Percentiles rank a stretch among this genome's conserved stretches.
Evolutionary conservation across 192 early-diverging fungal genomes (phyloP).

Genomic region (Geranomyces variabilis): DNA sequence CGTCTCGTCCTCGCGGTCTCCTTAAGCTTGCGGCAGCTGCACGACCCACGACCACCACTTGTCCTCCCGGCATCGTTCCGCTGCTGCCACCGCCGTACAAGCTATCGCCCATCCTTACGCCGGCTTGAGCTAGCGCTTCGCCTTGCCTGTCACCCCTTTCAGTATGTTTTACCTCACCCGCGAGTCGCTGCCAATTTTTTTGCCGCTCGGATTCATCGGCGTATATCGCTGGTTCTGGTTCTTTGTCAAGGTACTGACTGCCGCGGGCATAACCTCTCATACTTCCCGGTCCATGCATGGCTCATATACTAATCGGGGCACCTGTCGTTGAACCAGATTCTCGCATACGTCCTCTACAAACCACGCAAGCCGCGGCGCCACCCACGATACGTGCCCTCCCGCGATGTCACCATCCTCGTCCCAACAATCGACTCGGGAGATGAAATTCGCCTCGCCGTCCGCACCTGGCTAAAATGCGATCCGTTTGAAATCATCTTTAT

Average conservation of each 20-base stretch:
- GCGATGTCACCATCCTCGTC: slow-evolving; percentile 73
- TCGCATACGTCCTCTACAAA: slow-evolving; percentile 65
- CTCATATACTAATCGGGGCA: not conserved
- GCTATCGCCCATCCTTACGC: no score
- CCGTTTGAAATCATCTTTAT: slow-evolving; percentile 76
- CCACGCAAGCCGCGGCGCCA: slow-evolving; percentile 57
- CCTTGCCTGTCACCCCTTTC: no score
- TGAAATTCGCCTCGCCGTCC: slow-evolving; percentile 66
- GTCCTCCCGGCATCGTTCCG: no score
- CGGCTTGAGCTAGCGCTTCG: no score
- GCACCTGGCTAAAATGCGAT: slow-evolving; percentile 62
- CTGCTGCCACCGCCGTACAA: no score
- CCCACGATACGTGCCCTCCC: slow-evolving; percentile 52
- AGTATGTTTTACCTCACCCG: slow-evolving; percentile 77
- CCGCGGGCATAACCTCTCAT: not conserved
- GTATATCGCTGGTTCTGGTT: slow-evolving; percentile 77
- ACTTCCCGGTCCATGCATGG: not conserved
- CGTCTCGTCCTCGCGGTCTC: no score
- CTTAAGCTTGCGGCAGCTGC: no score
- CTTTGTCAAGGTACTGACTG: slow-evolving; percentile 48
- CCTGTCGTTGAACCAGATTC: no score
- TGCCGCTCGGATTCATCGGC: slow-evolving; percentile 72
- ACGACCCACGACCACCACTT: no score
- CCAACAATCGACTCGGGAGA: slow-evolving; percentile 80
- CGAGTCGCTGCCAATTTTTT: slow-evolving; percentile 67